Base-by-base conservation (phyloP, 2,329 filamentous ascomycete species). In the Sarocladium oryzae region DNA sequence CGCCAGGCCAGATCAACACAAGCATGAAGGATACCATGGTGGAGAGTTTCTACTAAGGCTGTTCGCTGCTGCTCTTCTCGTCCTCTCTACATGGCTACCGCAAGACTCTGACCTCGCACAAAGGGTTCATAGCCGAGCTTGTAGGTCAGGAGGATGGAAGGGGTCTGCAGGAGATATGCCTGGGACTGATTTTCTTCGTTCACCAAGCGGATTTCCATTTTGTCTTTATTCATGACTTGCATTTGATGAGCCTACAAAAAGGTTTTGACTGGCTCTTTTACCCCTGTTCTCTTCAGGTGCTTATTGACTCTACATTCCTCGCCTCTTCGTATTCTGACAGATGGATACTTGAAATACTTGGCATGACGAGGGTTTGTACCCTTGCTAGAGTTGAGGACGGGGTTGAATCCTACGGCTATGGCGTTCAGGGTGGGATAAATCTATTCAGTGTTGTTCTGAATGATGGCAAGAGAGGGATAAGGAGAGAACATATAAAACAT, bases 1-100 rank as follows among this genome's bases (percentile, higher is more conserved):
- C 82, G 6, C 85, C 89, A 49, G 82, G 82, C 63, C 84, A 81
- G 61, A 89, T 92, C 73, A 88, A 88, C 68, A 87, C 84, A 50
- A 84, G 75, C 60, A 85, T 96, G 76, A 97, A 96, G 81, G 92
- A 97, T 69, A 93, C 90, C 58, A 95, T 99, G 82, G 93, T 99
- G 56, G 93, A 99, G 77, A 95, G 89, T 63, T 99, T 97, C 75
- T 99, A 99, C 76, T 99, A 79, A 78, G n/a, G 23, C 40, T 15
- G n/a, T 10, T 16, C 4, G 21, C 40, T 9, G 43, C 26, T 32
- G 5, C 10, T 11, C 4, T n/a, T 40, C 24, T 8, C 21, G 4
- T 30, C 23, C 37, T 23, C 7, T 45, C 23, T 16, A n/a, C n/a
- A n/a, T n/a, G n/a, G n/a, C n/a, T n/a, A n/a, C n/a, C n/a, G n/a